Evolutionary conservation across 2,329 filamentous ascomycete species (phyloP), one percentile per base, ranked within the genome.

Genomic region (Neofusicoccum sp.): DNA sequence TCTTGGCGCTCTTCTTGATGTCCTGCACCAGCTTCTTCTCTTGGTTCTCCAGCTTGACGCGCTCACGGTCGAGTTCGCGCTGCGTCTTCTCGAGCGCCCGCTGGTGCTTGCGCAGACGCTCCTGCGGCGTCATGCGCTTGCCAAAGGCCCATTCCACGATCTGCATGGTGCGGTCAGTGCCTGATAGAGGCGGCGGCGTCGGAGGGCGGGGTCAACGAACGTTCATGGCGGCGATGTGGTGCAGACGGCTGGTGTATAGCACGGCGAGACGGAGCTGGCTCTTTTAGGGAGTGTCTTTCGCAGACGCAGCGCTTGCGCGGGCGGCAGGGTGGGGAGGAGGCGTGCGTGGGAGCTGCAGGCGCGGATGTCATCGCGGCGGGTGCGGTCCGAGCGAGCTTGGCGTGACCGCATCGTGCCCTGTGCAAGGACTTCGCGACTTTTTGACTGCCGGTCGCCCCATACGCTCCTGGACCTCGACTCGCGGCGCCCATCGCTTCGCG

Each of bases 111-210:
- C 91, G 89, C 77, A 94, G 83, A 77, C 91, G 89, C 84, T 95
- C 91, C 29, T 93, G 92, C 3, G 95, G 94, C 83, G 95, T 99
- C 87, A 98, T 96, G 79, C 95, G 95, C 86, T 97, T 98, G 69
- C 95, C 95, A 75, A 99, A 99, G 43, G 94, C 94, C 93, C 95
- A 99, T 86, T 99, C 95, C 66, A 99, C 86, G 75, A 98, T 92
- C 92, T 97, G 67, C 63, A 65, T 60, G 71, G 45, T n/a, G 68
- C 65, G 67, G 64, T 69, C 44, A 65, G 65, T 66, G 66, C 56
- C 36, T 56, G 34, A 56, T 39, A 39, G 31, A 36, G 37, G 34
- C 50, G 37, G 34, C 50, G 48, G 34, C 44, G 34, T 8, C 54
- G 48, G 43, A 22, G 14, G 29, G 61, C 22, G n/a, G 66, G 56